Percentiles rank a stretch among this genome's conserved stretches.
These are phyloP conservation scores for Aspergillus egyptiacus DNA, from an alignment of 495 filamentous ascomycete genomes.

Conservation along the genomic window DNA sequence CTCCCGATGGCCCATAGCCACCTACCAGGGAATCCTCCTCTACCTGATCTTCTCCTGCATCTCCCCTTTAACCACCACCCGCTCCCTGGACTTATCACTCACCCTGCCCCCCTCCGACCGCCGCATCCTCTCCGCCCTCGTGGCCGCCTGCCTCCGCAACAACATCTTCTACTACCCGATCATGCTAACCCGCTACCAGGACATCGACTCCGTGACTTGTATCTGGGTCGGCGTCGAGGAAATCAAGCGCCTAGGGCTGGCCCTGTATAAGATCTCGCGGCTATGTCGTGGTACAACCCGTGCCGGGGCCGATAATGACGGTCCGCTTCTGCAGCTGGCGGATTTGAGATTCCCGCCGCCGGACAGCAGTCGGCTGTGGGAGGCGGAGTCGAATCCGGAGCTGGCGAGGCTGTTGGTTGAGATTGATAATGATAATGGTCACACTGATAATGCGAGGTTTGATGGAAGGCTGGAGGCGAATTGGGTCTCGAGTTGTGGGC, in stretches of 20 bases:
- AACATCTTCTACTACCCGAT: conserved; percentile 12
- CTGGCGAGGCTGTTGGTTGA: neutral
- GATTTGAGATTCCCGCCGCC: conserved; percentile 8
- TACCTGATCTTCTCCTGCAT: conserved; percentile 11
- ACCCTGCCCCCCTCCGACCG: neutral
- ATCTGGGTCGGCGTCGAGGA: conserved; percentile 18
- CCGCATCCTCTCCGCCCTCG: conserved; percentile 6
- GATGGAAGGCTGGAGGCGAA: neutral
- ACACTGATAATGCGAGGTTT: too few relatives aligned
- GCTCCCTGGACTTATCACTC: neutral
- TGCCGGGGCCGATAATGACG: neutral
- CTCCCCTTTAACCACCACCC: neutral
- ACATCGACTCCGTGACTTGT: conserved; percentile 10
- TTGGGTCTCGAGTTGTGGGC: conserved; percentile 1
- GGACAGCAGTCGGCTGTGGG: conserved; percentile 6
- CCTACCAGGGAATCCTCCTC: conserved; percentile 15
- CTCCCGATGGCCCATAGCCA: conserved; percentile 13
- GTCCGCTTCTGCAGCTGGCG: neutral
- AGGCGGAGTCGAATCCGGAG: conserved; percentile 10
- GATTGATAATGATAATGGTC: neutral
- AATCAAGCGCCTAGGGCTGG: conserved; percentile 10
- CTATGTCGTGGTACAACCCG: neutral
- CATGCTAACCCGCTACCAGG: conserved; percentile 10
- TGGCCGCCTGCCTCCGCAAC: conserved; percentile 7
- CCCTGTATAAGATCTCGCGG: conserved; percentile 10